A percentile compares a stretch with the other conserved stretches of the same genome.
phyloP scores from a whole-genome alignment of 495 filamentous ascomycete species.

The Penicillium arizonense region DNA sequence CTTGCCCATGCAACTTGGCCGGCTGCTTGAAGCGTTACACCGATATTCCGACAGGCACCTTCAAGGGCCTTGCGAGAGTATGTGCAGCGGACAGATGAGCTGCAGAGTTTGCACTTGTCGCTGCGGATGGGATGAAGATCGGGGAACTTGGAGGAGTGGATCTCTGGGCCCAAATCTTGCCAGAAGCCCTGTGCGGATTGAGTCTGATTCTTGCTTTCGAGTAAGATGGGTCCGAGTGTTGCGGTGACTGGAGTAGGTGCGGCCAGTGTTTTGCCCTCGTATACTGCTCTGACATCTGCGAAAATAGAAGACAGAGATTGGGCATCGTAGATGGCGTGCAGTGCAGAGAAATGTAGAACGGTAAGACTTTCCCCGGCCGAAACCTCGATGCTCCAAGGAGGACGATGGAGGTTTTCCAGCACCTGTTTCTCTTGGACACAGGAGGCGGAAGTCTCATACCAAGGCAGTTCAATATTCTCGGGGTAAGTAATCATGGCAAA shows the following conservation, averaged over 20 bases:
- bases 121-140: conserved; percentile 61
- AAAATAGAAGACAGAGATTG: conserved; percentile 61
- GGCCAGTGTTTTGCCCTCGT: conserved; percentile 23
- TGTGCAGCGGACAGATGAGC: conserved; percentile 37
- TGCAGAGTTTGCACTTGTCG: conserved; percentile 30
- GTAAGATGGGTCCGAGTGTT: conserved; percentile 53
- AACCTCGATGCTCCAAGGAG: conserved; percentile 48
- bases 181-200: conserved; percentile 56
- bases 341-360: conserved; percentile 51
- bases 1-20: conserved; percentile 74
- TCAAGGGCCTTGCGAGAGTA: conserved; percentile 46
- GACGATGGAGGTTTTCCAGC: conserved; percentile 38
- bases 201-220: conserved; percentile 29
- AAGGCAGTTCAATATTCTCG: conserved; percentile 36
- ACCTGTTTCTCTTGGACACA: conserved; percentile 15
- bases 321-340: conserved; percentile 82
- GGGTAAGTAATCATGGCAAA: conserved; percentile 68
- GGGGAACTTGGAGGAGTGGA: conserved; percentile 63
- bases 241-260: conserved; percentile 28
- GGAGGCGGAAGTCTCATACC: conserved; percentile 27
- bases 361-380: conserved; percentile 12
- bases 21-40: conserved; percentile 68
- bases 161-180: conserved; percentile 48
- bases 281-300: conserved; percentile 47
- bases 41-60: conserved; percentile 43